Evolutionary conservation across 495 filamentous ascomycete genomes (phyloP), one percentile per base, ranked within the genome.

Genomic region (Astrothelium macrocarpum): DNA sequence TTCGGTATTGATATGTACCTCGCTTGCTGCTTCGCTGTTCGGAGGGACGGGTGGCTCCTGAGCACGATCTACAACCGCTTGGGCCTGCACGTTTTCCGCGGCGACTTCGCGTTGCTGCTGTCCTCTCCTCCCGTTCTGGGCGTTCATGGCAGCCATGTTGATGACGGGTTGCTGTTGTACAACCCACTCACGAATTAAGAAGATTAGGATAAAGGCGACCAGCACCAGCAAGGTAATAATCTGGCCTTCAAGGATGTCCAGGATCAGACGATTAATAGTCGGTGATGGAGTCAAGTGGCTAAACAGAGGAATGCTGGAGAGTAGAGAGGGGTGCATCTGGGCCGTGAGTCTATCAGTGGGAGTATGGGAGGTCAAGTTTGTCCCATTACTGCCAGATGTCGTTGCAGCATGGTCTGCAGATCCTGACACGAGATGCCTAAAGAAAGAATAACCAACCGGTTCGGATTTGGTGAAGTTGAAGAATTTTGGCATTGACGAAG

Each of bases 141-240:
- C 49, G 16, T 56, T 56, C 11, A 67, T 32, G 2, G 67, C 66
- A 18, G 68, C 88, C 78, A 85, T 76, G 62, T 84, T 82, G 36
- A 81, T 79, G 65, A 88, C 88, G 11, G 91, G 92, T 71, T 97
- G 95, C 71, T 97, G 94, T 70, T 97, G 93, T 5, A 97, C 91
- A 43, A 99, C 94, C 84, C 95, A 99, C 75, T 99, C 94, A 20
- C 94, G 81, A 59, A 99, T 96, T 20, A 99, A 76, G 67, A 99
- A 97, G 45, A 99, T 85, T 34, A 99, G 76, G 60, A 99, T 96
- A 72, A 97, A 97, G 56, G 86, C 88, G 60, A 92, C 79, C 7
- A 99, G 92, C 34, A 97, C 89, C 16, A 93, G 77, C 1, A 96
- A 74, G 9, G 93, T 97, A 65, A 99, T 95, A 43, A 97, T 81